Conservation (phyloP, 2,329 filamentous ascomycete genomes). For the Talaromyces islandicus region DNA sequence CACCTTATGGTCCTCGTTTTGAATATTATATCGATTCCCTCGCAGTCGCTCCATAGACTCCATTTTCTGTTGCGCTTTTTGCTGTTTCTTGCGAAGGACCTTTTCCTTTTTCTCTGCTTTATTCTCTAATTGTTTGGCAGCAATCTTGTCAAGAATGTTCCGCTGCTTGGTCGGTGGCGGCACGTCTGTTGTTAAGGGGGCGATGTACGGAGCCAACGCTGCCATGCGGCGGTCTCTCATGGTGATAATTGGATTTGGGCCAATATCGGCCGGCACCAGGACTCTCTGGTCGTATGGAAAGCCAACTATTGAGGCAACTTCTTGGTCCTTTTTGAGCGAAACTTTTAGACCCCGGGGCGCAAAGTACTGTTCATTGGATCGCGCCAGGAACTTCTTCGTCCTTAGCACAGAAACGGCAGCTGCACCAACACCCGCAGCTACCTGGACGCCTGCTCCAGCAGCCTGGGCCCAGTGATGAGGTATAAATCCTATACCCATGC, state of each 20-base stretch:
- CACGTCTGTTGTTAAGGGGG: not conserved
- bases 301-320: not conserved
- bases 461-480: conserved; percentile 10
- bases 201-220: conserved; percentile 1
- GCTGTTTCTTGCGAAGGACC: not conserved
- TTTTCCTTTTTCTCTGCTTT: not conserved
- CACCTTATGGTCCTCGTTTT: not conserved
- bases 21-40: not conserved
- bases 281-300: not conserved
- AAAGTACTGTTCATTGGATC: conserved; percentile 3
- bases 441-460: not conserved
- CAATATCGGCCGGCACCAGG: not conserved
- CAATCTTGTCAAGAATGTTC: conserved; percentile 3
- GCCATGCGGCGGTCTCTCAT: conserved; percentile 5
- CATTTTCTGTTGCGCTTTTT: not conserved
- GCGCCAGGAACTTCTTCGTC: conserved; percentile 3
- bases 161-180: not conserved
- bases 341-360: conserved; percentile 1
- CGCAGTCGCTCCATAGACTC: not conserved
- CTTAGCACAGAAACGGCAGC: not conserved
- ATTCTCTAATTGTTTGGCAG: not conserved
- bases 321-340: conserved; percentile 5
- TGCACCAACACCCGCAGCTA: conserved; percentile 3
- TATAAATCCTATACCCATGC: conserved; percentile 10
- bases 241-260: not conserved